Conservation (phyloP, 345 rosid genomes). For the Dovyalis caffra region DNA sequence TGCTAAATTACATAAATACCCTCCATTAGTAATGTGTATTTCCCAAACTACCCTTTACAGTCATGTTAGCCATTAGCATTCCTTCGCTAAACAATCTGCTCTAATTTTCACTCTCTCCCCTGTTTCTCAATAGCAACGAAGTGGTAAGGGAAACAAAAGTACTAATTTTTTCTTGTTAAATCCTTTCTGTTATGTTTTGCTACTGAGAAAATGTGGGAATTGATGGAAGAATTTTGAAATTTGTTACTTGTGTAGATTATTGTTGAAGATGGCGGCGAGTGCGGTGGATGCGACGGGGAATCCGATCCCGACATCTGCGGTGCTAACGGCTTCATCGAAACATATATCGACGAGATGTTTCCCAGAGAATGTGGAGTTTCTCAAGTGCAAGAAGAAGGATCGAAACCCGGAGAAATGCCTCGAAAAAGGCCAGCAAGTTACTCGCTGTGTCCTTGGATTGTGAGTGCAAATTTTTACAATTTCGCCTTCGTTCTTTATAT, state of each 20-base stretch:
- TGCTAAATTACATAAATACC: neutral
- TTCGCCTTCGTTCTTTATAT: neutral
- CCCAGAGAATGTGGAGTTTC: constrained; percentile 76
- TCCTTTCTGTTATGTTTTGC: constrained; percentile 1
- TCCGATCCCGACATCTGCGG: constrained; percentile 96
- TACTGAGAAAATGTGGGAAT: constrained; percentile 11
- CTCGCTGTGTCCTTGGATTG: constrained; percentile 92
- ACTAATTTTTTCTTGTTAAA: neutral
- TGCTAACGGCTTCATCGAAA: constrained; percentile 84
- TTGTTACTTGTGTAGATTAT: neutral
- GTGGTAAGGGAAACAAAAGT: constrained; percentile 3
- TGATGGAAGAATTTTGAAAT: neutral
- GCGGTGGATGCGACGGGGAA: constrained; percentile 65
- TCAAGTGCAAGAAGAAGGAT: constrained; percentile 96
- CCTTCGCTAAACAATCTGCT: too few species aligned
- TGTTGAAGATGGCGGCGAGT: constrained; percentile 53
- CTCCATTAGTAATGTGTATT: neutral
- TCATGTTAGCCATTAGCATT: neutral
- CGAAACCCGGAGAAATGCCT: constrained; percentile 98
- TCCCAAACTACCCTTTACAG: neutral
- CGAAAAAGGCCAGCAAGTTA: constrained; percentile 89
- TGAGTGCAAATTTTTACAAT: constrained; percentile 30
- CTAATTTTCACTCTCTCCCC: neutral
- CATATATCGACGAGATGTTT: constrained; percentile 68
- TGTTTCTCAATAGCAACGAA: neutral